These are phyloP conservation scores for Trametes maxima DNA, from an alignment of 768 basidiomycete species.

Conservation along the genomic window DNA sequence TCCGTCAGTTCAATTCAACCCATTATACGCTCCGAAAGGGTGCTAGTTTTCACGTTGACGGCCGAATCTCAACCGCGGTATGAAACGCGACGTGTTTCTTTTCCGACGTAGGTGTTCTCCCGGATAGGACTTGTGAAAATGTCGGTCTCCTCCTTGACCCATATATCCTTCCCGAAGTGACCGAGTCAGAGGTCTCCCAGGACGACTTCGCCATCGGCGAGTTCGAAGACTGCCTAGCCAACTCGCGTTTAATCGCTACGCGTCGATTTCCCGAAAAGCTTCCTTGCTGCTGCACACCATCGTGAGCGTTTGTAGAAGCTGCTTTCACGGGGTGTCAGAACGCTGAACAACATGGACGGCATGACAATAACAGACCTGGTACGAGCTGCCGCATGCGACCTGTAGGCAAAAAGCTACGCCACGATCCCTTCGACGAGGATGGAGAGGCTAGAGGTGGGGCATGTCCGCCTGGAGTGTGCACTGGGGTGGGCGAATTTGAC, in stretches of 20 bases:
- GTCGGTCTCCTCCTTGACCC: constrained; percentile 45
- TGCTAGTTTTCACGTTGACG: constrained; percentile 12
- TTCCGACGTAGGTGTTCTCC: constrained; percentile 36
- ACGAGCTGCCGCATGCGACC: constrained; percentile 71
- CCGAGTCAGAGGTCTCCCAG: constrained; percentile 28
- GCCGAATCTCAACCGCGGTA: constrained; percentile 26
- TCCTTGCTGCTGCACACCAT: neutral
- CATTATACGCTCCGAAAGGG: neutral
- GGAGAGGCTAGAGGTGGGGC: constrained; percentile 51
- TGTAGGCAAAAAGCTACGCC: constrained; percentile 78
- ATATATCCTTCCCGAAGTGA: constrained; percentile 42
- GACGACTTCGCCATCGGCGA: constrained; percentile 39
- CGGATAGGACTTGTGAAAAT: constrained; percentile 44
- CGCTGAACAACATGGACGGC: constrained; percentile 25
- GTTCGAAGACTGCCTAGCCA: constrained; percentile 12
- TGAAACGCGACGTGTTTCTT: constrained; percentile 43
- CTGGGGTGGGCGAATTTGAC: constrained; percentile 44
- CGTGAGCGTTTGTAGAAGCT: constrained; percentile 15
- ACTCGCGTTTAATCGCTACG: constrained; percentile 4
- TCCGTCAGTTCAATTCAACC: neutral
- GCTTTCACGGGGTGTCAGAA: constrained; percentile 25
- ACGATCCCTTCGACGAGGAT: constrained; percentile 70
- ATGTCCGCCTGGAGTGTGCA: constrained; percentile 31
- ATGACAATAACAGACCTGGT: constrained; percentile 41
- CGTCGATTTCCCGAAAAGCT: constrained; percentile 5